These are phyloP conservation scores for Choiromyces venosus DNA, from an alignment of 495 filamentous ascomycete species.

Conservation along the genomic window DNA sequence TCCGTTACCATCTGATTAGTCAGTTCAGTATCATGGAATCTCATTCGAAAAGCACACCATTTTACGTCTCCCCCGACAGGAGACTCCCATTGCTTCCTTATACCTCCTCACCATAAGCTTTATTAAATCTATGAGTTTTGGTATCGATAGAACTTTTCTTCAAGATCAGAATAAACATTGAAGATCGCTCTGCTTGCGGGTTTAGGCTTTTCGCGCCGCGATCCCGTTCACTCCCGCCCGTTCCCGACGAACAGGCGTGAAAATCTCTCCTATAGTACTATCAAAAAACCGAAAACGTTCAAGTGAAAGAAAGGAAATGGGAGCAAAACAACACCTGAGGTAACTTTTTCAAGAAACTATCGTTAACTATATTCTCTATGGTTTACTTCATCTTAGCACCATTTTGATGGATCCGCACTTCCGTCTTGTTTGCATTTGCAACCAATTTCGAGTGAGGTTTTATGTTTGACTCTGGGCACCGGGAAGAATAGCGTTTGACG, in stretches of 20 bases:
- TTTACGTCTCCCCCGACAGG: background rate
- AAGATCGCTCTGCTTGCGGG: background rate
- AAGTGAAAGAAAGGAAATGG: too few species aligned
- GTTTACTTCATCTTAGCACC: background rate
- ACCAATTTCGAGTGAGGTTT: too few species aligned
- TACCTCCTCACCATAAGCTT: background rate
- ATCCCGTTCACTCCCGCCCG: background rate
- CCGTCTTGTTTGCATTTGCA: background rate
- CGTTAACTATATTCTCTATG: too few species aligned
- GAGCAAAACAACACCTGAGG: too few species aligned
- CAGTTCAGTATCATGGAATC: background rate
- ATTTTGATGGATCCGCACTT: background rate
- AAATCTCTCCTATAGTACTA: background rate
- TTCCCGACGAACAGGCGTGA: background rate
- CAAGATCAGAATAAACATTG: background rate
- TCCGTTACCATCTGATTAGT: background rate
- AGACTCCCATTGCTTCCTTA: background rate
- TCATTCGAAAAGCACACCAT: background rate
- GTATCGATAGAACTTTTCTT: background rate
- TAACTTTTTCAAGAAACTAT: too few species aligned
- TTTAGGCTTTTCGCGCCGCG: background rate
- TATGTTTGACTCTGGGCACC: background rate
- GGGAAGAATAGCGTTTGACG: background rate
- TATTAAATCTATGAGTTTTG: background rate
- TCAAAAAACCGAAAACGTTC: too few species aligned